Evolutionary conservation across 192 early-diverging fungal species (phyloP).

Genomic region (Kappamyces sp.): DNA sequence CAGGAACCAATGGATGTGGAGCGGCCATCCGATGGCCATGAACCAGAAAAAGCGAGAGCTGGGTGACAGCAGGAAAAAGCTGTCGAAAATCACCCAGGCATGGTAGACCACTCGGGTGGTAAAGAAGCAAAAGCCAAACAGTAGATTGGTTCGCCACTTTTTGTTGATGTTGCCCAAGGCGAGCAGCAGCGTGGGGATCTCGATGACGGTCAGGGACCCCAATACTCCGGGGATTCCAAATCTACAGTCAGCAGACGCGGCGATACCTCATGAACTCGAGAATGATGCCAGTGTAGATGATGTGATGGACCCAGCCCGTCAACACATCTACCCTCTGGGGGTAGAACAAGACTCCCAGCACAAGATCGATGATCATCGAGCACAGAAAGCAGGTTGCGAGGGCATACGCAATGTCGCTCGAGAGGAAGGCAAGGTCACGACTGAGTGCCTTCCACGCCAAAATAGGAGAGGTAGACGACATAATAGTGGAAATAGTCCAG

Average conservation of each 20-base stretch:
- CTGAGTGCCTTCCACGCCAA: no score
- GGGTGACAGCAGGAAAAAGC: background rate
- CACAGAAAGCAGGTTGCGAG: constrained; percentile 48
- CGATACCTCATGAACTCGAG: constrained; percentile 41
- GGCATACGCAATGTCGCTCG: no score
- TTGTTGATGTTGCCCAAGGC: constrained; percentile 48
- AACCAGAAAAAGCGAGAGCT: constrained; percentile 1
- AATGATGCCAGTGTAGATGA: constrained; percentile 35
- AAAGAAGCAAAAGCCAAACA: constrained; percentile 52
- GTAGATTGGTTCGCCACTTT: constrained; percentile 35
- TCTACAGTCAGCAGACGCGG: no score
- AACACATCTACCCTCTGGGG: constrained; percentile 42
- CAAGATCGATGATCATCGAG: constrained; percentile 49
- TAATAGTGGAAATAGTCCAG: no score
- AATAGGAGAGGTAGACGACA: no score
- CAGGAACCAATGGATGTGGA: constrained; percentile 13
- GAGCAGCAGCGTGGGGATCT: constrained; percentile 53
- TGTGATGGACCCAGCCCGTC: constrained; percentile 63
- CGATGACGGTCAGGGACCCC: constrained; percentile 41
- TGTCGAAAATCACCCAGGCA: constrained; percentile 1
- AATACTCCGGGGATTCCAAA: constrained; percentile 42
- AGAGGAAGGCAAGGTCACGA: no score
- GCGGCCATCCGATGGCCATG: constrained; percentile 4
- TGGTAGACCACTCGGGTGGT: constrained; percentile 30
- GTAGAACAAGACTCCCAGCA: constrained; percentile 46